phyloP scores from a whole-genome alignment of 164 flowering plant genomes.

The Chimonanthus praecox region DNA sequence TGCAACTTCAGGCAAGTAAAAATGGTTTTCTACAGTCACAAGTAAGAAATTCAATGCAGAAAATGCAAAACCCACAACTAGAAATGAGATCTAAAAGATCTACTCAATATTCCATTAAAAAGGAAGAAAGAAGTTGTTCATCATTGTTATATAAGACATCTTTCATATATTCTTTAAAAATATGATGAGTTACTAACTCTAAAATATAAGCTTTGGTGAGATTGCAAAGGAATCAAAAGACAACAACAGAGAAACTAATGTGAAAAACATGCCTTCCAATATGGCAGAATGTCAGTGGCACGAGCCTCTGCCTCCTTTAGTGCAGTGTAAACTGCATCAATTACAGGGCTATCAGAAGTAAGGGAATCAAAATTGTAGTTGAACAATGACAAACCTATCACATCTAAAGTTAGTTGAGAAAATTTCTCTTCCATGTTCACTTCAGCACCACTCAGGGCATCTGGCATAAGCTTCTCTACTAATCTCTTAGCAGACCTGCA shows the following conservation, averaged over 20 bases:
- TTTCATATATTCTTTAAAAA: no score
- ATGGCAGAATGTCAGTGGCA: constrained; percentile 81
- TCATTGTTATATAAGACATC: no score
- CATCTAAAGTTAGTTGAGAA: constrained; percentile 86
- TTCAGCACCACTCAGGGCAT: constrained; percentile 49
- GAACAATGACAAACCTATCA: constrained; percentile 86
- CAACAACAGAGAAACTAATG: neutral
- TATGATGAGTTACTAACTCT: no score
- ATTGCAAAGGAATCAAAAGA: no score
- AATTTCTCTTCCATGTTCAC: constrained; percentile 92
- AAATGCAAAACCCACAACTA: no score
- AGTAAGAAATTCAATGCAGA: no score
- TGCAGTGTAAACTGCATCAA: constrained; percentile 90
- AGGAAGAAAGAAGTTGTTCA: no score
- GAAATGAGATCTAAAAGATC: no score
- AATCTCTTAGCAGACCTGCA: constrained; percentile 76
- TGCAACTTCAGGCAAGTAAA: no score
- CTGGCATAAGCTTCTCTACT: constrained; percentile 60
- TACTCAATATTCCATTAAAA: no score
- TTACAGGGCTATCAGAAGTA: constrained; percentile 71
- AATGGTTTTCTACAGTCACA: no score
- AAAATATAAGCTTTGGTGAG: no score
- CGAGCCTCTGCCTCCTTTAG: constrained; percentile 90
- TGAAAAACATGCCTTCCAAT: constrained; percentile 73
- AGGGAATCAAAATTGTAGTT: constrained; percentile 91